Evolutionary conservation across 2,329 filamentous ascomycete species (phyloP), one percentile per base, ranked within the genome.

Genomic region (Arthroderma uncinatum): DNA sequence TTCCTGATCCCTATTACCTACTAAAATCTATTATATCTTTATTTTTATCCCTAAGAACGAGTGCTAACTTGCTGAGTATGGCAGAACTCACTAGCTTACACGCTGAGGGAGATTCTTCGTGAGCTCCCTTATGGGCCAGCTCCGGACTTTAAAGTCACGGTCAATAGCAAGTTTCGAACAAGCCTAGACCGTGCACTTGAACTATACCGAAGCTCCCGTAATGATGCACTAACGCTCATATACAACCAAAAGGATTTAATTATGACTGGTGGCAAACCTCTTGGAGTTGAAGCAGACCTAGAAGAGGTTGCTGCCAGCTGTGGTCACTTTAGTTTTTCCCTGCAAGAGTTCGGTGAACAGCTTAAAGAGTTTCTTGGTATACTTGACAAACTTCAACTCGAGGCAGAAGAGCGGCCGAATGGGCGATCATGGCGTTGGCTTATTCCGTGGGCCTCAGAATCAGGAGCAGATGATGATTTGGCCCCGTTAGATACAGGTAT

Each of bases 281-380:
- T 89, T 55, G 86, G 86, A 60, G 80, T 92, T 7, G 86, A 94
- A 67, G 93, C 92, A 1, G 93, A 97, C 69, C 90, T 95, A 58
- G 93, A 98, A 69, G 93, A 98, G 71, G 91, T 97, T 9, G 91
- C 92, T 40, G 92, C 93, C n/a, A 94, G 91, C 57, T 98, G 93
- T 66, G 92, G 93, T 0, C 91, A 97, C 71, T 98, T 97, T 68
- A 92, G 88, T 67, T 96, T 93, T 68, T 94, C 87, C 44, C 76
- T 98, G 25, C 82, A 93, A 61, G 87, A 93, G 63, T 92, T 97
- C 66, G 91, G 89, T 0, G 88, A 95, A 67, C 90, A 96, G 67
- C 87, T 95, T 74, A 83, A 88, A 62, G 81, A 81, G 10, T 93
- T 95, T 64, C 72, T 98, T 47, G 83, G 89, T 55, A 84, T 93